Evolutionary conservation across 352 stramenopile genomes (phyloP).

Genomic region (Phytophthora constricta): DNA sequence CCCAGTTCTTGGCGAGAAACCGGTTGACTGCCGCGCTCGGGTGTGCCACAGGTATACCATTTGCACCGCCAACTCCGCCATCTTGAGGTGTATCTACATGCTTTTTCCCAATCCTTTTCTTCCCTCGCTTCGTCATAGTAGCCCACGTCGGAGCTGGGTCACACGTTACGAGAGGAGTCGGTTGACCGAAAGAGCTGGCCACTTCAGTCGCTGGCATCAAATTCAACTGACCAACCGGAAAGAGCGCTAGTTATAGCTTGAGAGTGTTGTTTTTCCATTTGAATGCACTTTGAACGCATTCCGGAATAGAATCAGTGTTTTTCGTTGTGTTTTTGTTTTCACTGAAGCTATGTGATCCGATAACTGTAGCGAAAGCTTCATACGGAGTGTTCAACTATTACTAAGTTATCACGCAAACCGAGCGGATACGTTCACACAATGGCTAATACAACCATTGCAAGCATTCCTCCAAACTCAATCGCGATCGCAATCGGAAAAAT

Average conservation of each 20-base stretch:
- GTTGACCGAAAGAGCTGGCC: conserved; percentile 6
- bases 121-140: conserved; percentile 31
- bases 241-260: conserved; percentile 29
- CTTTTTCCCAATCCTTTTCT: conserved; percentile 26
- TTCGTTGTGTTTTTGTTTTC: no score
- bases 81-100: not conserved
- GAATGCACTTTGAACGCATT: conserved; percentile 22
- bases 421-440: no score
- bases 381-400: no score
- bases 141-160: conserved; percentile 5
- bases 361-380: no score
- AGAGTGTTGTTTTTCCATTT: no score
- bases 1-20: conserved; percentile 1
- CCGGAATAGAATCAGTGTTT: no score
- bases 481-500: no score
- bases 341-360: no score
- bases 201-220: conserved; percentile 2
- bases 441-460: not conserved
- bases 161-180: conserved; percentile 9
- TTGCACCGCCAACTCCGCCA: not conserved
- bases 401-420: no score
- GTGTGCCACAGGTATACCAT: not conserved
- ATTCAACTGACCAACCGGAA: conserved; percentile 7
- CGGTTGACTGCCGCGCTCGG: conserved; percentile 1
- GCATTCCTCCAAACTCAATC: no score